Conservation (phyloP, 495 filamentous ascomycete genomes). For the Delitschia confertaspora region DNA sequence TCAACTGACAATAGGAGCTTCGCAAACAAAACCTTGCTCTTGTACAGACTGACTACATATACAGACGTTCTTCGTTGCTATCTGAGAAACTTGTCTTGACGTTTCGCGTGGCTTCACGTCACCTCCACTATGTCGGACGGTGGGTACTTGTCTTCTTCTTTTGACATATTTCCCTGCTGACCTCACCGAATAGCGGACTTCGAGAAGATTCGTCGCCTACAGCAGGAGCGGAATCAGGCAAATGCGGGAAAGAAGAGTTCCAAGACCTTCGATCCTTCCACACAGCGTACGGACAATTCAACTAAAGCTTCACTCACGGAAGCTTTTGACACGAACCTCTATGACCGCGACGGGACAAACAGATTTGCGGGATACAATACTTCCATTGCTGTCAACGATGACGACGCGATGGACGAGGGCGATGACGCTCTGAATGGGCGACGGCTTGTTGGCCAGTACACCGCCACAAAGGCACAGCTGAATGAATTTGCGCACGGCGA, state of each 20-base stretch:
- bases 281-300: slow-evolving; percentile 79
- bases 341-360: slow-evolving; percentile 69
- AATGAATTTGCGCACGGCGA: slow-evolving; percentile 85
- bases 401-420: slow-evolving; percentile 77
- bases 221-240: slow-evolving; percentile 86
- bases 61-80: too few species aligned
- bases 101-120: background rate
- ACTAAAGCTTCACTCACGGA: slow-evolving; percentile 95
- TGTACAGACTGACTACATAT: too few species aligned
- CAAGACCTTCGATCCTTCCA: slow-evolving; percentile 74
- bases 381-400: slow-evolving; percentile 67
- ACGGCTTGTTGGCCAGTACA: slow-evolving; percentile 92
- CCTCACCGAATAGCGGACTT: slow-evolving; percentile 55
- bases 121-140: slow-evolving; percentile 52
- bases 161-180: slow-evolving; percentile 25
- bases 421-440: slow-evolving; percentile 62
- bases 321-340: slow-evolving; percentile 86
- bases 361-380: slow-evolving; percentile 88
- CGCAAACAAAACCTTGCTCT: too few species aligned
- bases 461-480: slow-evolving; percentile 80
- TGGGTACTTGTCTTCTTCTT: slow-evolving; percentile 31
- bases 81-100: too few species aligned
- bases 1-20: too few species aligned
- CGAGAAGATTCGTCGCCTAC: slow-evolving; percentile 69
- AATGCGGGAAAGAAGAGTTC: slow-evolving; percentile 77